Conservation (phyloP, 176 grass and related monocot genomes). For the Dendrocalamus sinicus region DNA sequence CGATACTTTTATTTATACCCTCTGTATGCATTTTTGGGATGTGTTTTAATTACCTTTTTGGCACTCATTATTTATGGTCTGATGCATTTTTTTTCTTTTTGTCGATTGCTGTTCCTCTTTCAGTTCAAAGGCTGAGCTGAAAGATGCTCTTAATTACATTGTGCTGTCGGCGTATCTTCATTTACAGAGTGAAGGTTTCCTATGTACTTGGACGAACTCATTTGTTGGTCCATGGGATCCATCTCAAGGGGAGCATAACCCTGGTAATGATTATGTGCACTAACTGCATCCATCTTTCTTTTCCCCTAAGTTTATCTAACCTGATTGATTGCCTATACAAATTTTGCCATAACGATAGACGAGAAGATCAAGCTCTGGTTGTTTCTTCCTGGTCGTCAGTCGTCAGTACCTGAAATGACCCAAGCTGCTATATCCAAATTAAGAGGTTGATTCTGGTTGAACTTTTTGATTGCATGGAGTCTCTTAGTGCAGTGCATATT, state of each 20-base stretch:
- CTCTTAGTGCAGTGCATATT: constrained; percentile 39
- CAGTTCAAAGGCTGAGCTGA: constrained; percentile 94
- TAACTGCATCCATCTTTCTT: constrained; percentile 26
- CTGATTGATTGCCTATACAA: constrained; percentile 34
- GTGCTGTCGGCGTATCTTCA: constrained; percentile 78
- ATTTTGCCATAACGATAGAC: constrained; percentile 57
- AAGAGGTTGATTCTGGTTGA: constrained; percentile 72
- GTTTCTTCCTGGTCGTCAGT: constrained; percentile 90
- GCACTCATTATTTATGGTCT: constrained; percentile 44
- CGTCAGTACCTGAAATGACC: constrained; percentile 64
- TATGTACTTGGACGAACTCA: constrained; percentile 95
- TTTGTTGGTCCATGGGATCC: constrained; percentile 99
- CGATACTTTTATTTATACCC: not conserved
- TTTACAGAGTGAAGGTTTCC: constrained; percentile 86
- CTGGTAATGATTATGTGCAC: constrained; percentile 59
- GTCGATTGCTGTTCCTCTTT: constrained; percentile 30
- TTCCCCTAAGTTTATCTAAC: constrained; percentile 23
- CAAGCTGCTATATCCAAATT: constrained; percentile 80
- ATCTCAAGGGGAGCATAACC: constrained; percentile 97
- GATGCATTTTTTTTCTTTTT: constrained; percentile 46
- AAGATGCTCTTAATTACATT: constrained; percentile 77
- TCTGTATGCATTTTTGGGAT: constrained; percentile 27
- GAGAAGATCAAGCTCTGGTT: constrained; percentile 99
- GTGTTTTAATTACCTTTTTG: constrained; percentile 34
- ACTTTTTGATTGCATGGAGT: constrained; percentile 17